Conservation (phyloP, 2,329 filamentous ascomycete species). For the Fusarium praegraminearum region DNA sequence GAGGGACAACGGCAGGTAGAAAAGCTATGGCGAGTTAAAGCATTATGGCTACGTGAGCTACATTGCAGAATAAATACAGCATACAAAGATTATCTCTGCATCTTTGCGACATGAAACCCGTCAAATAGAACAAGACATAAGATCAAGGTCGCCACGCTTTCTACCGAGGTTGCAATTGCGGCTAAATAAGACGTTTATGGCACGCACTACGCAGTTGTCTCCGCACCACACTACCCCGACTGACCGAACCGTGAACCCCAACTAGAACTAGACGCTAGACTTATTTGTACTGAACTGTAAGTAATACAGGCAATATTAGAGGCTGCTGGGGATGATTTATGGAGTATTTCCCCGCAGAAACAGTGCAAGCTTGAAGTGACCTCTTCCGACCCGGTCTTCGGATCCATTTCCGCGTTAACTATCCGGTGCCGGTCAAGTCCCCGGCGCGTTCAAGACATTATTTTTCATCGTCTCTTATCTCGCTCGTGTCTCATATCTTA, state of each 20-base stretch:
- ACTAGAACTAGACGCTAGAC: conserved; percentile 15
- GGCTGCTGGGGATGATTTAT: conserved; percentile 29
- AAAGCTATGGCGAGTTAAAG: conserved; percentile 5
- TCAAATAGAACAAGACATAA: neutral
- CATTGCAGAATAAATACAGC: conserved; percentile 14
- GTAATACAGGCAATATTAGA: conserved; percentile 43
- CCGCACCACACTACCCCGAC: conserved; percentile 47
- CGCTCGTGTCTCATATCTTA: neutral
- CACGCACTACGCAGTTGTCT: conserved; percentile 15
- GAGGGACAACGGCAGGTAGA: neutral
- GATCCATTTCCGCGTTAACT: conserved; percentile 26
- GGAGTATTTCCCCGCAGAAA: conserved; percentile 36
- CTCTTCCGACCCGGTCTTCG: conserved; percentile 28
- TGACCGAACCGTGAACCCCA: conserved; percentile 39
- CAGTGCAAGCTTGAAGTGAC: conserved; percentile 11
- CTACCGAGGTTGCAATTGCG: conserved; percentile 35
- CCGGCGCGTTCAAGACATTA: conserved; percentile 15
- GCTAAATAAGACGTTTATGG: conserved; percentile 11
- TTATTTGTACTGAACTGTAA: conserved; percentile 6
- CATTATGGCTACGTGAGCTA: conserved; percentile 7
- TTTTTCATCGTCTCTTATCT: neutral
- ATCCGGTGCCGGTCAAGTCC: conserved; percentile 20
- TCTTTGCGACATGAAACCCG: conserved; percentile 14
- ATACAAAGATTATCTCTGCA: conserved; percentile 25
- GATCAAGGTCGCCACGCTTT: conserved; percentile 22